phyloP scores from a whole-genome alignment of 768 basidiomycete species.

The Naematelia encephala region DNA sequence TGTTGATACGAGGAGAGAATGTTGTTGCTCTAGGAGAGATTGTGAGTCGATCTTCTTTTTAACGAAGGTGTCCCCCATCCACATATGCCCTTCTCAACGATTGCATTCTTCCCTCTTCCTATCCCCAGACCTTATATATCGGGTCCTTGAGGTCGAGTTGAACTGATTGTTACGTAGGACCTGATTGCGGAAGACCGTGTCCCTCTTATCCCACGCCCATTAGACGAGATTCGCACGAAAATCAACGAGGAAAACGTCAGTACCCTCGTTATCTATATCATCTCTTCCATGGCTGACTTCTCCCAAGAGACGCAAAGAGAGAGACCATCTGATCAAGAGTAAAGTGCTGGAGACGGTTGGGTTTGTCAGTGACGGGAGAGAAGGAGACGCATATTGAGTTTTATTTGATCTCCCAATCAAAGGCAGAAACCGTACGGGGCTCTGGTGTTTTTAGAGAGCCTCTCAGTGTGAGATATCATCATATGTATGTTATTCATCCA shows the following conservation, averaged over 20 bases:
- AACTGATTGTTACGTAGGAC: conserved; percentile 18
- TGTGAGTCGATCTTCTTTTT: conserved; percentile 56
- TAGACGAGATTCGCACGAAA: conserved; percentile 32
- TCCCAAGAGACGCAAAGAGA: conserved; percentile 62
- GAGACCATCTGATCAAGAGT: conserved; percentile 74
- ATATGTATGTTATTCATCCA: neutral
- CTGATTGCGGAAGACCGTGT: conserved; percentile 38
- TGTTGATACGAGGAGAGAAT: conserved; percentile 95
- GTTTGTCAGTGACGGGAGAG: conserved; percentile 91
- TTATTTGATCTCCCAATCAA: neutral
- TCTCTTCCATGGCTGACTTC: neutral
- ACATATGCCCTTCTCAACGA: conserved; percentile 70
- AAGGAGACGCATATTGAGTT: conserved; percentile 84
- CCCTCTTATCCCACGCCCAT: conserved; percentile 23
- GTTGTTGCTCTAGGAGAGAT: conserved; percentile 96
- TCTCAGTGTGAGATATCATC: neutral
- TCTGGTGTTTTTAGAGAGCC: conserved; percentile 15
- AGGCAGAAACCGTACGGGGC: conserved; percentile 4
- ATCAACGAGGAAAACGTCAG: conserved; percentile 37
- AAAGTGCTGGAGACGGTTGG: conserved; percentile 79
- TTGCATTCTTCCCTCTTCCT: conserved; percentile 25
- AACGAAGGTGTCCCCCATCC: conserved; percentile 27
- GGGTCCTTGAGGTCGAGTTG: neutral
- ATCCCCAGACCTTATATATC: neutral
- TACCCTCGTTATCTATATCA: neutral